Evolutionary conservation across 495 filamentous ascomycete genomes (phyloP).

Genomic region (Sporormia fimetaria): DNA sequence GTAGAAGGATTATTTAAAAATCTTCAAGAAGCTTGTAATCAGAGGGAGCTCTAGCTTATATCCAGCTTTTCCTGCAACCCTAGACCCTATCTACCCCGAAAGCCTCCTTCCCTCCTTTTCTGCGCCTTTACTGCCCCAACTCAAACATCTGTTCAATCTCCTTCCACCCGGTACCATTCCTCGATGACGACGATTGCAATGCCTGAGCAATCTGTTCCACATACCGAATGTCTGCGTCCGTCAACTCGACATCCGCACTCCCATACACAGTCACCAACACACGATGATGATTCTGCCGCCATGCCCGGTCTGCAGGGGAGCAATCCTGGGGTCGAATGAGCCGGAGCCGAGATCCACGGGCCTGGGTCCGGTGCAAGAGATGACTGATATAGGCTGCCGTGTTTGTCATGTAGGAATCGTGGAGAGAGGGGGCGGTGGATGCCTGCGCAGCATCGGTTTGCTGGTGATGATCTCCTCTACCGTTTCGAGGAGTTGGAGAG

Average conservation of each 20-base stretch:
- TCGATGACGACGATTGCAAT: too few species aligned
- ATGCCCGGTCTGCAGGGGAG: not conserved
- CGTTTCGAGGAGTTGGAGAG: not conserved
- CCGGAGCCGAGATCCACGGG: not conserved
- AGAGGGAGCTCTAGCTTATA: too few species aligned
- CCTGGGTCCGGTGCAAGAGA: not conserved
- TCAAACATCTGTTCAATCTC: too few species aligned
- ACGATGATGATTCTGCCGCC: conserved; percentile 4
- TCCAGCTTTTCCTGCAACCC: too few species aligned
- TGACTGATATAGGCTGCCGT: conserved; percentile 3
- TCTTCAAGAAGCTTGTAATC: too few species aligned
- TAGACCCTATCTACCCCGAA: too few species aligned
- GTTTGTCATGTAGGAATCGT: not conserved
- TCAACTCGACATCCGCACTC: conserved; percentile 2
- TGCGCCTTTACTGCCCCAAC: too few species aligned
- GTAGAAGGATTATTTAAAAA: too few species aligned
- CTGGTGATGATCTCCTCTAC: too few species aligned
- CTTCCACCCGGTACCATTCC: too few species aligned
- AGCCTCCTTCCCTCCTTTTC: too few species aligned
- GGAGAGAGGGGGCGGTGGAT: not conserved
- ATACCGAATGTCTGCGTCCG: not conserved
- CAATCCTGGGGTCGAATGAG: not conserved
- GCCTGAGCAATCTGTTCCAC: conserved; percentile 3
- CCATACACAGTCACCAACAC: conserved; percentile 8
- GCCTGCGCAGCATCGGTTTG: not conserved